These are phyloP conservation scores for Aurantiochytrium sp. DNA, from an alignment of 108 stramenopile genomes.

Conservation along the genomic window DNA sequence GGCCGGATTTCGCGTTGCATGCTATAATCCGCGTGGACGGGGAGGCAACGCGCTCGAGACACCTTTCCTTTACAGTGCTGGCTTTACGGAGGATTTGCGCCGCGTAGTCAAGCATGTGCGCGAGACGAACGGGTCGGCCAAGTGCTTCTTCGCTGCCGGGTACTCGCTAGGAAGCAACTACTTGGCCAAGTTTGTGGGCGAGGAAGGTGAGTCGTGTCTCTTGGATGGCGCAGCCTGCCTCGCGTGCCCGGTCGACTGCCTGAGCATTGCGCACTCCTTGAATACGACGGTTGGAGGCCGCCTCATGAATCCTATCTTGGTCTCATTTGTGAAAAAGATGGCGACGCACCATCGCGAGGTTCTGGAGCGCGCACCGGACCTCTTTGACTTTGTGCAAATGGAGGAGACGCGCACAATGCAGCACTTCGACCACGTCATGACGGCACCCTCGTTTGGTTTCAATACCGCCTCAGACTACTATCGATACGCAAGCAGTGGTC, in stretches of 20 bases:
- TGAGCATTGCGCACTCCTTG: background rate
- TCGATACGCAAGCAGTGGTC: background rate
- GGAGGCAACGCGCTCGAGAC: background rate
- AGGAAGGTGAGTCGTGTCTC: background rate
- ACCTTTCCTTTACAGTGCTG: background rate
- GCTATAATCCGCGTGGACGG: slow-evolving; percentile 12
- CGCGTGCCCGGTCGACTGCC: background rate
- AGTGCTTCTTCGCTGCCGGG: background rate
- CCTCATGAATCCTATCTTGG: background rate
- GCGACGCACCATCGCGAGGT: background rate
- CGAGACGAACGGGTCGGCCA: background rate
- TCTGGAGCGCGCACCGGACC: background rate
- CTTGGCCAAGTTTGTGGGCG: slow-evolving; percentile 2
- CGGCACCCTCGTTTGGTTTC: background rate
- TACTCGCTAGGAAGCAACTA: slow-evolving; percentile 14
- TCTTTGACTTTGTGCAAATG: background rate
- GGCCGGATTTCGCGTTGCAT: background rate
- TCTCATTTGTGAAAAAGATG: background rate
- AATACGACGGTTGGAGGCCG: background rate
- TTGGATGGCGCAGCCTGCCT: background rate
- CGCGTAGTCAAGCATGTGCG: background rate
- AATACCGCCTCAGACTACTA: background rate
- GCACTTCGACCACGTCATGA: background rate
- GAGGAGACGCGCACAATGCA: background rate
- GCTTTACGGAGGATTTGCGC: background rate